Evolutionary conservation across 2,329 filamentous ascomycete species (phyloP).

Genomic region (Aspergillus sp.): DNA sequence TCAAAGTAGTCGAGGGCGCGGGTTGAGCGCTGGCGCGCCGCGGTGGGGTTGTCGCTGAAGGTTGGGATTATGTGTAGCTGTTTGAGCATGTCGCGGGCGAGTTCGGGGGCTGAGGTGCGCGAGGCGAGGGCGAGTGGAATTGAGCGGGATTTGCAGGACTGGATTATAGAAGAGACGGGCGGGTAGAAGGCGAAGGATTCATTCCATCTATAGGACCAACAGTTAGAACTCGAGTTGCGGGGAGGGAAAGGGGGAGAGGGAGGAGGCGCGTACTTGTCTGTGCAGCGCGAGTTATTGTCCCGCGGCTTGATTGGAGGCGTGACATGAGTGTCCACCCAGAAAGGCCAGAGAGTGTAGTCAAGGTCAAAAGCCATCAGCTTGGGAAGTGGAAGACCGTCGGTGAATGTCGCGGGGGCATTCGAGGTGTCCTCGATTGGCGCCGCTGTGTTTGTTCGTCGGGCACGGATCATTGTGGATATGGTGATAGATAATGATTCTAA

Average conservation of each 20-base stretch:
- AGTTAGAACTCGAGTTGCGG: constrained; percentile 19
- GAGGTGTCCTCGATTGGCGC: constrained; percentile 39
- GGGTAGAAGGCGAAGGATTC: constrained; percentile 73
- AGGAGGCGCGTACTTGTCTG: constrained; percentile 42
- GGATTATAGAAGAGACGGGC: constrained; percentile 70
- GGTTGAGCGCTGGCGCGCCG: constrained; percentile 52
- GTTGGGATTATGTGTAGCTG: constrained; percentile 65
- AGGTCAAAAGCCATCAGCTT: constrained; percentile 90
- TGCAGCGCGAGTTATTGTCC: constrained; percentile 54
- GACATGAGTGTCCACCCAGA: constrained; percentile 96
- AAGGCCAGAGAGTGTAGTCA: constrained; percentile 98
- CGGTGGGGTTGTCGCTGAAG: constrained; percentile 43
- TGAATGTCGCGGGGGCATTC: constrained; percentile 60
- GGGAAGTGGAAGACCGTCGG: constrained; percentile 72
- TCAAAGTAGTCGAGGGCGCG: constrained; percentile 60
- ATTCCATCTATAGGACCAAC: constrained; percentile 50
- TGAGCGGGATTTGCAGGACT: constrained; percentile 59
- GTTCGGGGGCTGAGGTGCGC: constrained; percentile 76
- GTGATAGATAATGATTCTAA: background rate
- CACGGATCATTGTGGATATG: constrained; percentile 36
- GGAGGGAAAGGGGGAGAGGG: background rate
- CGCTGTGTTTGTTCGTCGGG: constrained; percentile 40
- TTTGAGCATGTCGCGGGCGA: constrained; percentile 80
- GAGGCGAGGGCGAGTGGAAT: constrained; percentile 75
- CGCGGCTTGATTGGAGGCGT: constrained; percentile 71